A percentile compares a stretch with the other conserved stretches of the same genome.
These are phyloP conservation scores for Exsudoporus frostii DNA, from an alignment of 768 basidiomycete genomes.

Conservation along the genomic window DNA sequence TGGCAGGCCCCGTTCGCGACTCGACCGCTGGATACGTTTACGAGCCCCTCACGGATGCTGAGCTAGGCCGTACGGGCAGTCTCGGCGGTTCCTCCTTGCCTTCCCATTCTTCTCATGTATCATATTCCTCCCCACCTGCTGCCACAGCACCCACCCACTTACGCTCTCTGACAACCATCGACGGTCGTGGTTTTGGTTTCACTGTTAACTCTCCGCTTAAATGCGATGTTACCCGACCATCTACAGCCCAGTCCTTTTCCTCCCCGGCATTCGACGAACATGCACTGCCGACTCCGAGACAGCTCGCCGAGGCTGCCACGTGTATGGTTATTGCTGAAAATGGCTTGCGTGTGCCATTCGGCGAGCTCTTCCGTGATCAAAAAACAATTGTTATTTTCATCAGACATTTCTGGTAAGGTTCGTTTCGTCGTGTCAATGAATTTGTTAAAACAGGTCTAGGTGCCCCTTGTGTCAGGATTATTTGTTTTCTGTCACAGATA, in stretches of 20 bases:
- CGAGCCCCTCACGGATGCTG: conserved; percentile 30
- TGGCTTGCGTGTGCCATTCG: conserved; percentile 65
- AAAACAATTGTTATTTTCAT: conserved; percentile 81
- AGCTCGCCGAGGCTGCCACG: conserved; percentile 59
- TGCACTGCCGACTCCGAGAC: conserved; percentile 48
- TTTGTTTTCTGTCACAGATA: conserved; percentile 60
- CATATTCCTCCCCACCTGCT: conserved; percentile 6
- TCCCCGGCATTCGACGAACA: conserved; percentile 39
- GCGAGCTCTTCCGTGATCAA: conserved; percentile 55
- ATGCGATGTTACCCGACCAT: conserved; percentile 14
- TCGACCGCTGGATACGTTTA: conserved; percentile 23
- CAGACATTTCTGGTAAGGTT: conserved; percentile 70
- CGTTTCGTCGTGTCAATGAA: conserved; percentile 1
- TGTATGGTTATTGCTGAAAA: conserved; percentile 65
- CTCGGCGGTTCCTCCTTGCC: conserved; percentile 7
- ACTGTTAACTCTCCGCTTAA: background rate
- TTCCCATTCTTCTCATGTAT: conserved; percentile 15
- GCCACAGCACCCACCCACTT: conserved; percentile 14
- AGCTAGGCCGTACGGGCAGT: conserved; percentile 18
- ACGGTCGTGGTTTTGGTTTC: conserved; percentile 9
- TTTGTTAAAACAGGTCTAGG: conserved; percentile 31
- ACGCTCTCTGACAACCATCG: conserved; percentile 23
- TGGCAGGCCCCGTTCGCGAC: conserved; percentile 20
- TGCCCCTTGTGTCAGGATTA: conserved; percentile 89
- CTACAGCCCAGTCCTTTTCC: conserved; percentile 10